A percentile compares a stretch with the other conserved stretches of the same genome.
phyloP scores from a whole-genome alignment of 305 asterid species.

The Salvia sclarea region DNA sequence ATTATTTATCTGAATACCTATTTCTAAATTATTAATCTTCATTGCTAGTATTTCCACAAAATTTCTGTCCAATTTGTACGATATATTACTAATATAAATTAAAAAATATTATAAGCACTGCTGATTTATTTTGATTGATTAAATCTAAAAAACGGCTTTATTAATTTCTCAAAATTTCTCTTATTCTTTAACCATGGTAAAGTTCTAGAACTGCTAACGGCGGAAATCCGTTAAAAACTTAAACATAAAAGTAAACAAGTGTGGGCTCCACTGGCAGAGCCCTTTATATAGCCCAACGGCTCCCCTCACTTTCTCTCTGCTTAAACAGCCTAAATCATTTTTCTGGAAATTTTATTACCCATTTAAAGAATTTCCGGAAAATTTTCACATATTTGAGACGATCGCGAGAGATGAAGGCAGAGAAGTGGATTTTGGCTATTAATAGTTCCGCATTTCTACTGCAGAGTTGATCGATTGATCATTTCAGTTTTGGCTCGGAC shows the following conservation, averaged over 20 bases:
- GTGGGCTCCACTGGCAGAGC: slow-evolving; percentile 27
- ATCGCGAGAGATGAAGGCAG: background rate
- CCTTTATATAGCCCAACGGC: slow-evolving; percentile 3
- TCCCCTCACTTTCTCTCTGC: slow-evolving; percentile 5
- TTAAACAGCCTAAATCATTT: slow-evolving; percentile 17
- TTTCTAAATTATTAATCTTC: no score
- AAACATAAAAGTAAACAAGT: slow-evolving; percentile 15
- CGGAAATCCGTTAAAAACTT: slow-evolving; percentile 22
- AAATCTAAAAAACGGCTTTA: no score
- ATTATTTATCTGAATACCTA: no score
- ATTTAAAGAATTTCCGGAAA: slow-evolving; percentile 1
- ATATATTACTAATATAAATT: no score
- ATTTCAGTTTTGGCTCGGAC: slow-evolving; percentile 17
- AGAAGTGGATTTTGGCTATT: slow-evolving; percentile 37
- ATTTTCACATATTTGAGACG: slow-evolving; percentile 3
- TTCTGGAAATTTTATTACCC: background rate
- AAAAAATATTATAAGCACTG: no score
- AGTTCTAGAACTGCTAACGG: slow-evolving; percentile 45
- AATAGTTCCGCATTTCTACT: slow-evolving; percentile 5
- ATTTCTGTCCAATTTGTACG: no score
- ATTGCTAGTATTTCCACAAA: background rate
- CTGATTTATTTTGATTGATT: no score
- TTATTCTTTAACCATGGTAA: slow-evolving; percentile 4
- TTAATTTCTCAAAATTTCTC: no score
- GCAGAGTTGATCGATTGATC: slow-evolving; percentile 24